phyloP scores from a whole-genome alignment of 352 stramenopile genomes.

The Peronosclerospora sorghi region DNA sequence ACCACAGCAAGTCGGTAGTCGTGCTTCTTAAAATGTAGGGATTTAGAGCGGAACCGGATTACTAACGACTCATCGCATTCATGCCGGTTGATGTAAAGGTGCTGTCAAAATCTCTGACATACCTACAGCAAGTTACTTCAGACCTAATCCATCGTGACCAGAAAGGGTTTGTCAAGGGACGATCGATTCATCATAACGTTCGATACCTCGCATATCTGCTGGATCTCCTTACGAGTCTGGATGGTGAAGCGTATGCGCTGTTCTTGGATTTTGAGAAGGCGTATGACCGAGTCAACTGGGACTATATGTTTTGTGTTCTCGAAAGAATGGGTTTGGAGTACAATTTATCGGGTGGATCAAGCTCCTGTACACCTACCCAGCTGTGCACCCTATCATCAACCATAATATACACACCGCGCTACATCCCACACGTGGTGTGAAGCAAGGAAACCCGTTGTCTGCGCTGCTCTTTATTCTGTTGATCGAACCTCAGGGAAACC shows the following conservation, averaged over 20 bases:
- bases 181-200: background rate
- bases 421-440: background rate
- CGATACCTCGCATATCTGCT: background rate
- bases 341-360: background rate
- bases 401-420: background rate
- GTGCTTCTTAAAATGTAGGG: conserved; percentile 1
- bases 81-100: conserved; percentile 2
- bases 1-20: conserved; percentile 1
- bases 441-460: background rate
- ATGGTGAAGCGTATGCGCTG: background rate
- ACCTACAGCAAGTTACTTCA: background rate
- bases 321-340: background rate
- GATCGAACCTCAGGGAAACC: background rate
- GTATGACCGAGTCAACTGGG: conserved; percentile 1
- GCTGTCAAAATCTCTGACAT: background rate
- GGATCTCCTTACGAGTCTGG: background rate
- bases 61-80: conserved; percentile 3
- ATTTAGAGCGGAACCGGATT: background rate
- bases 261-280: conserved; percentile 2
- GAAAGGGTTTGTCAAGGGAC: background rate
- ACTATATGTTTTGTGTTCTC: background rate
- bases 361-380: background rate
- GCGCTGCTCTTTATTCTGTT: background rate
- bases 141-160: background rate
- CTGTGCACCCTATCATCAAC: background rate